Evolutionary conservation across 2,329 filamentous ascomycete species (phyloP).

Genomic region (Dactylonectria macrodidyma): DNA sequence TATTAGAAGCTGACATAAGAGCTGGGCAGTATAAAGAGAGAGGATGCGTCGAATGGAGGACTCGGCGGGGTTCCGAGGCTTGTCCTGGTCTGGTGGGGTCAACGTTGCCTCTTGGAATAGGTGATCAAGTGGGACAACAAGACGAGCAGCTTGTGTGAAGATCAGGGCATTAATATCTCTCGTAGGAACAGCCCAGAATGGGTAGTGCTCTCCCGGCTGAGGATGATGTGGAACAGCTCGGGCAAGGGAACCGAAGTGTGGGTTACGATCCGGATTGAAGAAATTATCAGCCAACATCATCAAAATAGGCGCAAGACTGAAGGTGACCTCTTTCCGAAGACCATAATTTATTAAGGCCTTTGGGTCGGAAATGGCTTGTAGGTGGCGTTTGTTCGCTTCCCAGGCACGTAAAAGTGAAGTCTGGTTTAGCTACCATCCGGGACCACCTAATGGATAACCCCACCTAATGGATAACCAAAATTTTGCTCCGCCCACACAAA

Average conservation of each 20-base stretch:
- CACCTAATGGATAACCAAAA: too few relatives aligned
- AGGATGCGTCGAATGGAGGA: too few relatives aligned
- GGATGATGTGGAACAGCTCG: not conserved
- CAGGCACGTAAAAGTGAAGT: too few relatives aligned
- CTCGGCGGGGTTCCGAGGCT: too few relatives aligned
- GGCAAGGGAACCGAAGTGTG: too few relatives aligned
- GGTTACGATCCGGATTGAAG: too few relatives aligned
- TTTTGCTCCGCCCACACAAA: too few relatives aligned
- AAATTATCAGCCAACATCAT: too few relatives aligned
- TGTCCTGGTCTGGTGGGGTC: too few relatives aligned
- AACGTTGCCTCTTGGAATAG: not conserved
- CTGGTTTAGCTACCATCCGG: too few relatives aligned
- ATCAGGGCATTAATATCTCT: not conserved
- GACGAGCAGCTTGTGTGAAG: not conserved
- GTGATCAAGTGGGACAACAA: not conserved
- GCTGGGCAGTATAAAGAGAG: not conserved
- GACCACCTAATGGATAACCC: too few relatives aligned
- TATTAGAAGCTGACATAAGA: not conserved
- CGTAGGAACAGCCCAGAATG: not conserved
- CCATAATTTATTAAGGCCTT: too few relatives aligned
- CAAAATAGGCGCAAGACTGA: not conserved
- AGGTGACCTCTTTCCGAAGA: constrained; percentile 1
- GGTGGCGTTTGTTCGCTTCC: not conserved
- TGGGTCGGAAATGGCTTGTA: not conserved
- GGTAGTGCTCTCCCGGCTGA: not conserved